These are phyloP conservation scores for Wickerhamomyces bovis DNA, from an alignment of 805 yeast species.

Conservation along the genomic window DNA sequence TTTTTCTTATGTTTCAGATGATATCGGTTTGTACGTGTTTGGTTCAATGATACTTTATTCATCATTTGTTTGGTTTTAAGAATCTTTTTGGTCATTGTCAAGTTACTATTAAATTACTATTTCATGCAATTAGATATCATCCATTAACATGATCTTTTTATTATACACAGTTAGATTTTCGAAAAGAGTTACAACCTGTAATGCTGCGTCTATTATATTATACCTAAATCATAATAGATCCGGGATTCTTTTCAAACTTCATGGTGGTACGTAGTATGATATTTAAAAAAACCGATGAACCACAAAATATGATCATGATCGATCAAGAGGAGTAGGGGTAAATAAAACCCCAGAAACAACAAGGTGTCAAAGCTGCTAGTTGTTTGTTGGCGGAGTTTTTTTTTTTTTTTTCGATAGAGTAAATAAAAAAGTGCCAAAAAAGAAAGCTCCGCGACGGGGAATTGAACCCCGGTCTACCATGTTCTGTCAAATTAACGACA, in stretches of 20 bases:
- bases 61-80: background rate
- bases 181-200: background rate
- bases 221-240: too few relatives aligned
- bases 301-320: too few relatives aligned
- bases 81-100: background rate
- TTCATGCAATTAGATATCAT: background rate
- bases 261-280: too few relatives aligned
- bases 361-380: too few relatives aligned
- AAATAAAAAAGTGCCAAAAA: background rate
- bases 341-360: too few relatives aligned
- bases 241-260: too few relatives aligned
- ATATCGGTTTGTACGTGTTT: background rate
- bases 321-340: too few relatives aligned
- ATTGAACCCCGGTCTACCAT: conserved; percentile 19
- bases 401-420: too few relatives aligned
- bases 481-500: conserved; percentile 14
- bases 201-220: too few relatives aligned
- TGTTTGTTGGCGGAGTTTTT: too few relatives aligned
- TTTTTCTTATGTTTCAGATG: background rate
- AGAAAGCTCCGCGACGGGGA: conserved; percentile 12
- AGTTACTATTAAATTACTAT: background rate
- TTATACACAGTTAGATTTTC: background rate
- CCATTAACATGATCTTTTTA: background rate
- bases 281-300: too few relatives aligned
- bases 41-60: background rate